phyloP scores from a whole-genome alignment of 257 asterid genomes.

The Salvia splendens region DNA sequence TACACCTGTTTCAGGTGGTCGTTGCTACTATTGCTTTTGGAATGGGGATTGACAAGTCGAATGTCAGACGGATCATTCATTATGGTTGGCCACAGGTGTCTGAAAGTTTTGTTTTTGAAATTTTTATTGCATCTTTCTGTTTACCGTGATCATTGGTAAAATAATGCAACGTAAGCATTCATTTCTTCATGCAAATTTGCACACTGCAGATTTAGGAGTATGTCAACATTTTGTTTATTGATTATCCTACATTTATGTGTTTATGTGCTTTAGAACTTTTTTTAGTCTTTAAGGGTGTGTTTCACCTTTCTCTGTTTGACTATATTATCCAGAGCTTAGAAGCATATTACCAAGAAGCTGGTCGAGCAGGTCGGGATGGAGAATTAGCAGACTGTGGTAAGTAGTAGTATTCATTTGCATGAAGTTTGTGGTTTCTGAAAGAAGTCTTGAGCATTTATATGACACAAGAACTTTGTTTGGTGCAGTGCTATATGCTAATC shows the following conservation, averaged over 20 bases:
- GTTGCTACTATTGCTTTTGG: slow-evolving; percentile 91
- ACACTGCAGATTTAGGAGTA: slow-evolving; percentile 6
- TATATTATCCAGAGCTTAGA: slow-evolving; percentile 59
- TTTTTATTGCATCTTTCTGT: background rate
- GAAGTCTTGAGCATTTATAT: slow-evolving; percentile 16
- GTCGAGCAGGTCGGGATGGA: slow-evolving; percentile 92
- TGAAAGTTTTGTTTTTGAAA: background rate
- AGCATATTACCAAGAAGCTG: slow-evolving; percentile 90
- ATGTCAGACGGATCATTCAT: slow-evolving; percentile 75
- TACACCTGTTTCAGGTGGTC: slow-evolving; percentile 58
- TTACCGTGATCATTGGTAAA: background rate
- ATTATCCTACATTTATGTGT: background rate
- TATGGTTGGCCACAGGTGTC: slow-evolving; percentile 90
- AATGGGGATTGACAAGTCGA: slow-evolving; percentile 82
- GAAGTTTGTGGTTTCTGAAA: slow-evolving; percentile 28
- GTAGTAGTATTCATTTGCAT: slow-evolving; percentile 29
- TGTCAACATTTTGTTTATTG: slow-evolving; percentile 22
- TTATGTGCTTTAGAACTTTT: background rate
- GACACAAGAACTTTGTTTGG: slow-evolving; percentile 30
- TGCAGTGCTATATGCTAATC: slow-evolving; percentile 71
- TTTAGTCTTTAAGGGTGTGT: slow-evolving; percentile 1
- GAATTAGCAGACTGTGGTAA: slow-evolving; percentile 75
- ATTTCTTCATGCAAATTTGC: slow-evolving; percentile 4
- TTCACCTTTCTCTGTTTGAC: slow-evolving; percentile 18
- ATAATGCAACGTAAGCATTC: slow-evolving; percentile 17